Evolutionary conservation across 2,329 filamentous ascomycete genomes (phyloP).

Genomic region (Fusarium decemcellulare): DNA sequence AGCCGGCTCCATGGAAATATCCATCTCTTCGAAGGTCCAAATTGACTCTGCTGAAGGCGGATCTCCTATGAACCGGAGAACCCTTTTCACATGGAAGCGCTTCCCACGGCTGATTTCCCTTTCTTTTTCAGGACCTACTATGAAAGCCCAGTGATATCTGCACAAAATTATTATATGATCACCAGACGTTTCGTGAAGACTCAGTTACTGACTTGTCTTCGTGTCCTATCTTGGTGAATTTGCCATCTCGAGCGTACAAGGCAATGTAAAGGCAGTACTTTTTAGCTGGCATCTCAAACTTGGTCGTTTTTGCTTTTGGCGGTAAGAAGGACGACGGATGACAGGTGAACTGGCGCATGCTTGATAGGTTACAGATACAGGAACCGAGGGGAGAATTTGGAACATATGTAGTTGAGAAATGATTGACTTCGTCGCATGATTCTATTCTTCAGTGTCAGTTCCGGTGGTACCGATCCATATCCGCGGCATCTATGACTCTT

Average conservation of each 20-base stretch:
- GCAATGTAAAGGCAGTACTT: constrained; percentile 42
- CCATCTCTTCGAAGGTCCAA: constrained; percentile 44
- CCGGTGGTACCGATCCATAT: too few species aligned
- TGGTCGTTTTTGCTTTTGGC: not conserved
- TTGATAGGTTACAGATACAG: too few species aligned
- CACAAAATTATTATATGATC: not conserved
- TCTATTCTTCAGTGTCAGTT: too few species aligned
- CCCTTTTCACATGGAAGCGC: constrained; percentile 52
- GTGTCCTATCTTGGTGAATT: constrained; percentile 28
- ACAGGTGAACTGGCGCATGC: too few species aligned
- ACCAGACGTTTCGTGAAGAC: not conserved
- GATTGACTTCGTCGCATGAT: too few species aligned
- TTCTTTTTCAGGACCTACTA: constrained; percentile 53
- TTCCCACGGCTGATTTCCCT: not conserved
- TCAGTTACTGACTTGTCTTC: constrained; percentile 38
- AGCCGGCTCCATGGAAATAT: constrained; percentile 11
- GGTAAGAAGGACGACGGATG: too few species aligned
- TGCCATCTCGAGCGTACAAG: constrained; percentile 35
- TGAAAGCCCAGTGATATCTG: constrained; percentile 56
- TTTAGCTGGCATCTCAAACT: constrained; percentile 12
- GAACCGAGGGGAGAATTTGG: too few species aligned
- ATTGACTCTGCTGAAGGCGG: constrained; percentile 34
- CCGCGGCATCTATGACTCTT: too few species aligned
- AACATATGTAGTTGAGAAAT: too few species aligned
- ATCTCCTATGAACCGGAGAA: not conserved